A percentile compares a stretch with the other conserved stretches of the same genome.
Evolutionary conservation across 2,329 filamentous ascomycete species (phyloP).

Genomic region (Fusarium sp.): DNA sequence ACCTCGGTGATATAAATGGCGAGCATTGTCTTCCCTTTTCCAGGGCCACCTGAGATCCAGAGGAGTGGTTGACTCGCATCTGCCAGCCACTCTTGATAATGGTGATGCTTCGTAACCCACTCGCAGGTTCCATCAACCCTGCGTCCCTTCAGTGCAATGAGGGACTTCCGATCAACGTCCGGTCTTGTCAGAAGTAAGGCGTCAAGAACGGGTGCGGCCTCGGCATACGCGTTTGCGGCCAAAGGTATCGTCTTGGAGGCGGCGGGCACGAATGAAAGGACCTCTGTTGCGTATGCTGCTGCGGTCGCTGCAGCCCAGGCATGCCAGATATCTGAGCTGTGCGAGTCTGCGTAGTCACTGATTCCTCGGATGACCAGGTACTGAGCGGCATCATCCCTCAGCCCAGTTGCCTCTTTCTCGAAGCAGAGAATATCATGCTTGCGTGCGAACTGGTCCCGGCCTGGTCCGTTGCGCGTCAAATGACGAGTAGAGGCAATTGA

Average conservation of each 20-base stretch:
- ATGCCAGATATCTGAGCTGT: neutral
- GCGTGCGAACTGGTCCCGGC: neutral
- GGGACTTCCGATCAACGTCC: neutral
- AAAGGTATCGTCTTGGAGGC: neutral
- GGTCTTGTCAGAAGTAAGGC: neutral
- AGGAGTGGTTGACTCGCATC: neutral
- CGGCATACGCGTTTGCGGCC: neutral
- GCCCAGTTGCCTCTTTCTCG: neutral
- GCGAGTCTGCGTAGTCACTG: neutral
- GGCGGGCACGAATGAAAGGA: neutral
- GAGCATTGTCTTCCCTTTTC: constrained; percentile 14
- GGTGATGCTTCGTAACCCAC: neutral
- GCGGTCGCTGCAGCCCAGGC: neutral
- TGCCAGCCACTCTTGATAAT: neutral
- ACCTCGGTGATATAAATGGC: constrained; percentile 3
- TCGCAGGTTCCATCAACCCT: neutral
- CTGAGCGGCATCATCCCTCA: neutral
- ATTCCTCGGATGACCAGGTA: neutral
- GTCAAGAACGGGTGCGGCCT: neutral
- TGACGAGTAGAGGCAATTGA: neutral
- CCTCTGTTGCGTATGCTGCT: neutral
- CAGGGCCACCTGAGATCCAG: constrained; percentile 10
- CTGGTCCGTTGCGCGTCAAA: neutral
- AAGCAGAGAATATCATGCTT: neutral
- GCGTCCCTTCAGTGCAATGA: neutral